phyloP scores from a whole-genome alignment of 1,284 basidiomycete genomes.

The Amylostereum chailletii region DNA sequence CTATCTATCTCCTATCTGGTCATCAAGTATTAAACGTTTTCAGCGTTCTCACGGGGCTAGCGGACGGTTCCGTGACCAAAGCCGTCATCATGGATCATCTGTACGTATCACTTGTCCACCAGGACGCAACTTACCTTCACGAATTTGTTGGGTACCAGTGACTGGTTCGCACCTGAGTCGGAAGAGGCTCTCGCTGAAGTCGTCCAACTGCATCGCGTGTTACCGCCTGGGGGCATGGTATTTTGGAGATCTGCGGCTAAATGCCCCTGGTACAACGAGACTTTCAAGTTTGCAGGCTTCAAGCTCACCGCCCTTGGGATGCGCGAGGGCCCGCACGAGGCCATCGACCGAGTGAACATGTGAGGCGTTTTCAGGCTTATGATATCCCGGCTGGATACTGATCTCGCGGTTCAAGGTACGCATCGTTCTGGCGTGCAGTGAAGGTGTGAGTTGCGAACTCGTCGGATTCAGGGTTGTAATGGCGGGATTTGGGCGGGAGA shows the following conservation, averaged over 20 bases:
- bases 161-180: conserved; percentile 63
- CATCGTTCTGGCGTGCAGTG: conserved; percentile 3
- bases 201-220: conserved; percentile 49
- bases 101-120: not conserved
- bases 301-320: conserved; percentile 34
- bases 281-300: conserved; percentile 43
- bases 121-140: too few relatives aligned
- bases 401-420: not conserved
- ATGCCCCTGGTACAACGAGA: conserved; percentile 67
- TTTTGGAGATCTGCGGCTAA: conserved; percentile 69
- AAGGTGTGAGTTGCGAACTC: not conserved
- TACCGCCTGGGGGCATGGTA: conserved; percentile 56
- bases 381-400: not conserved
- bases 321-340: conserved; percentile 31
- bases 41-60: conserved; percentile 53
- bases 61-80: conserved; percentile 46
- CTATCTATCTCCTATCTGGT: not conserved
- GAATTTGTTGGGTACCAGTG: conserved; percentile 16
- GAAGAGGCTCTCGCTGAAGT: conserved; percentile 58
- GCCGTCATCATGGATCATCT: conserved; percentile 78
- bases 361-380: conserved; percentile 18
- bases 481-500: too few relatives aligned
- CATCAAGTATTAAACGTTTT: not conserved
- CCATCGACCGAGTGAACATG: conserved; percentile 64
- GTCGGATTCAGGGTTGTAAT: too few relatives aligned